These are phyloP conservation scores for Rugonectria rugulosa DNA, from an alignment of 2,329 filamentous ascomycete species.

Conservation along the genomic window DNA sequence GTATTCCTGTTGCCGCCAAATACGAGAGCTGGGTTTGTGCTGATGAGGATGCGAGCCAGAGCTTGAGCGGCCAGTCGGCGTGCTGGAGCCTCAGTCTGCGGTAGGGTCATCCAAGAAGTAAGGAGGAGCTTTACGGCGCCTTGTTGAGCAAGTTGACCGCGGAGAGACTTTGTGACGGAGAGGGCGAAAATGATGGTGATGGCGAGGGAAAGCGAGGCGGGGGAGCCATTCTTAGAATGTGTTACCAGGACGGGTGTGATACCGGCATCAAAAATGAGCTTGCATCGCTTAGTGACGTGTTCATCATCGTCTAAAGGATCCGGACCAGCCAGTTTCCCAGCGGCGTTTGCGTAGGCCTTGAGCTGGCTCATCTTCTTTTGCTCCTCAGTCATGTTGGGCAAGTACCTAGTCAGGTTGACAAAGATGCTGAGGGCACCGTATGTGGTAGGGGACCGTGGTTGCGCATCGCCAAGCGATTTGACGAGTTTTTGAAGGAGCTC, in stretches of 20 bases:
- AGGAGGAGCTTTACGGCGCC: conserved; percentile 89
- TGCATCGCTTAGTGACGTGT: conserved; percentile 78
- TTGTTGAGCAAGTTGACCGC: conserved; percentile 87
- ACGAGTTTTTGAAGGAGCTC: conserved; percentile 75
- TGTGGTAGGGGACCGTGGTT: conserved; percentile 72
- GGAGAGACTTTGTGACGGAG: conserved; percentile 74
- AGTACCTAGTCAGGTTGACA: conserved; percentile 83
- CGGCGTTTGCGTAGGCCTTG: conserved; percentile 91
- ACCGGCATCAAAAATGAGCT: conserved; percentile 78
- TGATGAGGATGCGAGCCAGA: conserved; percentile 85
- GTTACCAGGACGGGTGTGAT: conserved; percentile 79
- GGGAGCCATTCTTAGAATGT: conserved; percentile 76
- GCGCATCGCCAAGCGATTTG: conserved; percentile 64
- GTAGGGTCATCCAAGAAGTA: conserved; percentile 70
- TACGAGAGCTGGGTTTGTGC: conserved; percentile 82
- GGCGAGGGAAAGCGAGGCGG: conserved; percentile 74
- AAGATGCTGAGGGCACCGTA: conserved; percentile 90
- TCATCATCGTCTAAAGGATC: conserved; percentile 79
- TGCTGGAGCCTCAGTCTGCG: conserved; percentile 55
- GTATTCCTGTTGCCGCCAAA: conserved; percentile 81
- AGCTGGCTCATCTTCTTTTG: conserved; percentile 91
- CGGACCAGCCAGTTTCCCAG: conserved; percentile 67
- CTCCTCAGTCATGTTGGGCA: conserved; percentile 81
- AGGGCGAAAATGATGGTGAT: conserved; percentile 81
- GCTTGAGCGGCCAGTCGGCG: conserved; percentile 77